These are phyloP conservation scores for Pseudonitzschia multistriata DNA, from an alignment of 108 stramenopile genomes.

Conservation along the genomic window DNA sequence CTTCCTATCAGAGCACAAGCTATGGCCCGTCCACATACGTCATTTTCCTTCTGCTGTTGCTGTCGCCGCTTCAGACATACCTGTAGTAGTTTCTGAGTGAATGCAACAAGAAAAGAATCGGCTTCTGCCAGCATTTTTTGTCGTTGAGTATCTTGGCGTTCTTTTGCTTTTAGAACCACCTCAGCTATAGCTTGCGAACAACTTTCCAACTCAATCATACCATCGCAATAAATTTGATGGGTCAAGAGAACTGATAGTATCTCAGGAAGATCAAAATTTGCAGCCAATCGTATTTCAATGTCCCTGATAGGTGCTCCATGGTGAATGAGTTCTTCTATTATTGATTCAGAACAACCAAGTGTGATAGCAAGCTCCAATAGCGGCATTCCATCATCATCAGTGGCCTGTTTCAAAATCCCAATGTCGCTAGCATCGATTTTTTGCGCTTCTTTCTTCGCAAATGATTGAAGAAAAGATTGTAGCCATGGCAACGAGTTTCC, in stretches of 20 bases:
- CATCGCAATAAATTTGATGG: conserved; percentile 35
- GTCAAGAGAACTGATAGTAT: conserved; percentile 32
- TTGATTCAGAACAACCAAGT: conserved; percentile 33
- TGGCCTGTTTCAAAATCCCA: conserved; percentile 12
- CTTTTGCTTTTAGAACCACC: conserved; percentile 26
- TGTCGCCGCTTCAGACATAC: conserved; percentile 25
- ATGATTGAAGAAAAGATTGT: conserved; percentile 21
- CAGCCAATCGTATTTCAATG: conserved; percentile 33
- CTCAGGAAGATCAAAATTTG: conserved; percentile 24
- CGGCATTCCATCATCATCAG: conserved; percentile 45
- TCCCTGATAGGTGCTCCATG: conserved; percentile 29
- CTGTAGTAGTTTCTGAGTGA: conserved; percentile 18
- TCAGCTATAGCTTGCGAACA: conserved; percentile 33
- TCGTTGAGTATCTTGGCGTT: conserved; percentile 27
- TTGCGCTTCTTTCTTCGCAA: conserved; percentile 10
- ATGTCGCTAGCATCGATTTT: conserved; percentile 7
- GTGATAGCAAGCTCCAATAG: conserved; percentile 38
- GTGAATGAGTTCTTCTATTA: conserved; percentile 31
- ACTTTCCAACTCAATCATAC: conserved; percentile 17
- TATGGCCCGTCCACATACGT: conserved; percentile 20
- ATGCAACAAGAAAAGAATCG: conserved; percentile 20
- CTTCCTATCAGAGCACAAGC: conserved; percentile 25
- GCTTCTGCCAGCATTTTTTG: conserved; percentile 26
- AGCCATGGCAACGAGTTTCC: conserved; percentile 35
- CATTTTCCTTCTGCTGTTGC: conserved; percentile 8